Conservation (phyloP, 768 basidiomycete species). For the Termitomyces titanicus region DNA sequence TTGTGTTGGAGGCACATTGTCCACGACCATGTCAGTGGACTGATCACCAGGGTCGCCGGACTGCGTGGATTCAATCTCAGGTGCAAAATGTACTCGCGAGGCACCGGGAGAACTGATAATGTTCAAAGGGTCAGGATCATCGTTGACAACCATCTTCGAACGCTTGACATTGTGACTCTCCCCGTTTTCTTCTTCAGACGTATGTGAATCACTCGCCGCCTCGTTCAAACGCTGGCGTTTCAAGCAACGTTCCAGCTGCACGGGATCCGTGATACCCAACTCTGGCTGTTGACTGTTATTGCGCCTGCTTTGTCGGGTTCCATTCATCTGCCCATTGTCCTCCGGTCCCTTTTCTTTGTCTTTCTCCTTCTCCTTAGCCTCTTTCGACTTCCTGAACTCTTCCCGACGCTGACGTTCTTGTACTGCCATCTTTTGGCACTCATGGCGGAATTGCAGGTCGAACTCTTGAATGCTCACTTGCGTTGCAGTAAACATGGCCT, state of each 20-base stretch:
- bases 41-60: neutral
- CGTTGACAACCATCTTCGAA: slow-evolving; percentile 42
- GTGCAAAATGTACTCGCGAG: slow-evolving; percentile 49
- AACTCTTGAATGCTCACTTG: slow-evolving; percentile 86
- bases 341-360: slow-evolving; percentile 26
- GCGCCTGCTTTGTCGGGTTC: slow-evolving; percentile 68
- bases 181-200: slow-evolving; percentile 50
- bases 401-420: slow-evolving; percentile 67
- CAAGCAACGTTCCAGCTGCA: slow-evolving; percentile 67
- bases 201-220: slow-evolving; percentile 45
- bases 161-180: slow-evolving; percentile 56
- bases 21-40: slow-evolving; percentile 33
- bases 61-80: slow-evolving; percentile 27
- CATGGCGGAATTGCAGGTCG: slow-evolving; percentile 70
- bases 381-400: slow-evolving; percentile 52
- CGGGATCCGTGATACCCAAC: slow-evolving; percentile 68
- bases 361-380: slow-evolving; percentile 33
- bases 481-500: slow-evolving; percentile 84
- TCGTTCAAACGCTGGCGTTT: slow-evolving; percentile 68
- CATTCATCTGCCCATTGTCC: slow-evolving; percentile 37
- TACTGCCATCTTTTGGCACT: slow-evolving; percentile 86
- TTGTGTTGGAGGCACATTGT: slow-evolving; percentile 23
- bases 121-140: slow-evolving; percentile 49
- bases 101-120: slow-evolving; percentile 32
- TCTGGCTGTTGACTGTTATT: slow-evolving; percentile 72